Conservation (phyloP, 768 basidiomycete genomes). For the Hirschioporus abietinus region DNA sequence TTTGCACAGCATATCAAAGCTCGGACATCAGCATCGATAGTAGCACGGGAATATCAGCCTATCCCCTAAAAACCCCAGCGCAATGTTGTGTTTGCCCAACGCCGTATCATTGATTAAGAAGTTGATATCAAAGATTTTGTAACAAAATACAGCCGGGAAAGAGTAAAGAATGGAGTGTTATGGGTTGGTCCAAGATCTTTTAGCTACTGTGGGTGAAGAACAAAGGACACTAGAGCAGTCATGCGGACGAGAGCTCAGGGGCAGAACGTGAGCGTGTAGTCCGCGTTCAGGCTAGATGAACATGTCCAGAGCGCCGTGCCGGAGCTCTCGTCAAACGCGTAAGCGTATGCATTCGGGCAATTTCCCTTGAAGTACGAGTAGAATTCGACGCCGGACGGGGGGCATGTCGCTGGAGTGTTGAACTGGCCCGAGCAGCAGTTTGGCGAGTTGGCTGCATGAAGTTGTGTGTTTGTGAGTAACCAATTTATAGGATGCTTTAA, state of each 20-base stretch:
- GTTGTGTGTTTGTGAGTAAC: not conserved
- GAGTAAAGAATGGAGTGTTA: too few relatives aligned
- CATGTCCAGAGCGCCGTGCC: conserved; percentile 45
- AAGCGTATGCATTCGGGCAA: conserved; percentile 44
- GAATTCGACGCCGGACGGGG: conserved; percentile 35
- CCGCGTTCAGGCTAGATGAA: conserved; percentile 25
- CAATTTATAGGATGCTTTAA: not conserved
- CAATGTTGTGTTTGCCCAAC: too few relatives aligned
- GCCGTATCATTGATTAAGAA: too few relatives aligned
- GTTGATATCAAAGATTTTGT: too few relatives aligned
- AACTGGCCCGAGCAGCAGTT: conserved; percentile 62
- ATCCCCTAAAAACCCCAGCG: too few relatives aligned
- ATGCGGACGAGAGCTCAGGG: conserved; percentile 17
- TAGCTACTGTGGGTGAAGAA: too few relatives aligned
- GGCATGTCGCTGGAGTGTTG: conserved; percentile 51
- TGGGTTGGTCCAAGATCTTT: too few relatives aligned
- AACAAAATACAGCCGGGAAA: too few relatives aligned
- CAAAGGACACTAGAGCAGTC: too few relatives aligned
- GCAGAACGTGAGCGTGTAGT: conserved; percentile 44
- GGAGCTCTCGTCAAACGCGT: conserved; percentile 45
- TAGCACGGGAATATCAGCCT: too few relatives aligned
- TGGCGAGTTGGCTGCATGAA: conserved; percentile 41
- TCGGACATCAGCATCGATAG: too few relatives aligned
- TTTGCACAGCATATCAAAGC: too few relatives aligned
- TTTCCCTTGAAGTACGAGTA: conserved; percentile 44